Base-by-base conservation (phyloP, 768 basidiomycete species). In the Mrakia frigida region DNA sequence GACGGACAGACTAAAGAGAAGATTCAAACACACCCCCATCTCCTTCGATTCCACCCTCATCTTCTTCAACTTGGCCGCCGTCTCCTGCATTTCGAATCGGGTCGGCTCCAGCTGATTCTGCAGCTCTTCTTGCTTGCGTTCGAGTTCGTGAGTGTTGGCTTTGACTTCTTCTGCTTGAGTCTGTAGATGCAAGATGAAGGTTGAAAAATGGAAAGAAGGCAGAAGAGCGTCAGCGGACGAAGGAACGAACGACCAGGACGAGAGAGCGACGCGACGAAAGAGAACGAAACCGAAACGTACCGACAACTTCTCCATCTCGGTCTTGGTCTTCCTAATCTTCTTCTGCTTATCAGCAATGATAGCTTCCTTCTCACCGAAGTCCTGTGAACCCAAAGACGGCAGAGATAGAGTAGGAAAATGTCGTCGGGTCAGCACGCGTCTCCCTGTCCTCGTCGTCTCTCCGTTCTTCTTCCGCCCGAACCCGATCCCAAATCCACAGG, bases 281-380 rank as follows among this genome's bases (percentile, higher is more conserved):
- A n/a, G 6, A 18, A 28, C 23, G 46, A 31, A 37, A 73, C 9
- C 4, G 25, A 18, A 41, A 74, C 73, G 28, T 14, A 67, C 73
- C 31, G 41, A 53, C n/a, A 43, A 46, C 23, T 87, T 84, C 21
- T 80, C 78, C 73, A 92, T 87, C 39, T 85, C 82, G 0, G 81
- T 81, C 78, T 85, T 80, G n/a, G 86, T 79, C 5, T 82, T 81
- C 0, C 78, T 74, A 25, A 88, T 83, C 6, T 81, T 82, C 7
- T 83, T 82, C 68, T 85, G 86, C 25, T 87, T 87, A 78, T 94
- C 93, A 0, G 92, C 92, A 10, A 98, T 82, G 65, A 88, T 88
- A 77, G 92, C 89, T 73, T 85, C 83, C 74, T 88, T 86, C 53
- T 97, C 86, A 78, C 94, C 93, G 0, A 92, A 87, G 43, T 56